These are phyloP conservation scores for Fagopyrum homotropicum DNA, from an alignment of 148 eudicot species.

Conservation along the genomic window DNA sequence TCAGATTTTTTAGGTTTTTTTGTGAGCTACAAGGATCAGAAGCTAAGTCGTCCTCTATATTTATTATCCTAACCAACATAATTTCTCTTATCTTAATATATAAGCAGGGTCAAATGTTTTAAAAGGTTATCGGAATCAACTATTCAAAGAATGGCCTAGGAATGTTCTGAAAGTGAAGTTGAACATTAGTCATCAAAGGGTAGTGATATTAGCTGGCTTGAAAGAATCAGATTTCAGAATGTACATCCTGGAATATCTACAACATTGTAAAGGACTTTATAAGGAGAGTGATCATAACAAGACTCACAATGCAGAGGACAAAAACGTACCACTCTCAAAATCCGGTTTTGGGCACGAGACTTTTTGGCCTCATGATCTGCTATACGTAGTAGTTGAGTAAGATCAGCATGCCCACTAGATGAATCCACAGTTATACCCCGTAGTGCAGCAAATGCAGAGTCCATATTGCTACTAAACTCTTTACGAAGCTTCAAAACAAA, in stretches of 20 bases:
- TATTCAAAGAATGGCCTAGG: neutral
- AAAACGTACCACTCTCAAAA: conserved; percentile 72
- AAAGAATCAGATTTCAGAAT: neutral
- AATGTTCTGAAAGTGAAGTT: neutral
- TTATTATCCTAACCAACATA: neutral
- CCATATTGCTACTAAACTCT: conserved; percentile 63
- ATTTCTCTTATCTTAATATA: neutral
- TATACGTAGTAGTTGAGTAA: conserved; percentile 62
- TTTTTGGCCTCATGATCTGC: conserved; percentile 91
- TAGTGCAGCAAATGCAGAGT: conserved; percentile 52
- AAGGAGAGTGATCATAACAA: neutral
- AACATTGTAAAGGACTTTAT: neutral
- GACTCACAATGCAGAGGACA: neutral
- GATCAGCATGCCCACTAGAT: conserved; percentile 61
- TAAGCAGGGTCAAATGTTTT: neutral
- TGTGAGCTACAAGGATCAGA: too few relatives aligned
- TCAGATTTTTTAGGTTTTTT: too few relatives aligned
- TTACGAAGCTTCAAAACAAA: conserved; percentile 50
- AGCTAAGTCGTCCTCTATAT: too few relatives aligned
- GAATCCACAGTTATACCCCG: conserved; percentile 40
- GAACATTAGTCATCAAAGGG: neutral
- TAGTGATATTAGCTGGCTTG: neutral
- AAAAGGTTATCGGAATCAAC: neutral
- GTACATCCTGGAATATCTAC: neutral
- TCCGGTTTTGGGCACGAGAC: conserved; percentile 68